Conservation (phyloP, 202 grass and related monocot species). For the Digitaria exilis region DNA sequence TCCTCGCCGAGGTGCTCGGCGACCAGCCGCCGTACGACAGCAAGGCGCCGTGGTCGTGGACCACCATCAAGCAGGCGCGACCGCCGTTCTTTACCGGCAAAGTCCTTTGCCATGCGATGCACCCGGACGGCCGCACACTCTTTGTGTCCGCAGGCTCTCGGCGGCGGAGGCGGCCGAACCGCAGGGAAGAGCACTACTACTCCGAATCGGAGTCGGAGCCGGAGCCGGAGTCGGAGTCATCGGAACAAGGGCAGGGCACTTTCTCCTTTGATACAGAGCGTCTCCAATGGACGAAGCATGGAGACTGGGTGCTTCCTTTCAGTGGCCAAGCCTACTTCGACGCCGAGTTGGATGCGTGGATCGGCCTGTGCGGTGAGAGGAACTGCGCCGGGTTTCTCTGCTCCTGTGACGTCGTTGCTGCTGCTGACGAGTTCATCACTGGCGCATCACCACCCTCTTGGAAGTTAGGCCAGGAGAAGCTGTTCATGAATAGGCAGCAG, state of each 20-base stretch:
- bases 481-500: neutral
- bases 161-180: too few species aligned
- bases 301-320: slow-evolving; percentile 5
- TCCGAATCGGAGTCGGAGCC: too few species aligned
- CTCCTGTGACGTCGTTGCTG: neutral
- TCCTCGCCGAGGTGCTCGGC: neutral
- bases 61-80: neutral
- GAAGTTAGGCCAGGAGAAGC: neutral
- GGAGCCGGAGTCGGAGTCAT: too few species aligned
- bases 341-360: slow-evolving; percentile 2
- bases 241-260: neutral
- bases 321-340: neutral
- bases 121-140: slow-evolving; percentile 19
- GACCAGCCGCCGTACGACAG: neutral
- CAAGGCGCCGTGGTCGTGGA: slow-evolving; percentile 18
- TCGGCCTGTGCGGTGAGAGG: neutral
- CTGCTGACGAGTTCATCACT: neutral
- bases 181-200: too few species aligned
- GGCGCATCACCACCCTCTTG: neutral
- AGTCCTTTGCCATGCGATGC: neutral
- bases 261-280: slow-evolving; percentile 10
- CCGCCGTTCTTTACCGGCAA: neutral
- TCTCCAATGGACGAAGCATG: neutral
- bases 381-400: neutral
- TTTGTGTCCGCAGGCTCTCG: neutral